Base-by-base conservation (phyloP, 352 stramenopile species). In the Phytophthora hibernalis region DNA sequence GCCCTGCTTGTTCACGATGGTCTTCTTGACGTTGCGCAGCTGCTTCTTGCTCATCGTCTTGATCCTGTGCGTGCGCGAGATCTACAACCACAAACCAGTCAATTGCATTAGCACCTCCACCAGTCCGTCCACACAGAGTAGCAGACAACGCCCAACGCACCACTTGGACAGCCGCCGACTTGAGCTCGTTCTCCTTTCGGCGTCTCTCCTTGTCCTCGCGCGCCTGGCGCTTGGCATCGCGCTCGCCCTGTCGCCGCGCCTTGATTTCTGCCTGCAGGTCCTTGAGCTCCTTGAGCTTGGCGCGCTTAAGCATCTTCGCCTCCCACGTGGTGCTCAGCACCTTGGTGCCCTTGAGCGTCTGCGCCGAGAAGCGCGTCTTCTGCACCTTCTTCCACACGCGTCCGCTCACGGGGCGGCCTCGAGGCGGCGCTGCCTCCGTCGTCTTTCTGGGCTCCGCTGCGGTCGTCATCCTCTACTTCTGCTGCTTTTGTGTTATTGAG, bases 1-100 rank as follows among this genome's bases (percentile, higher is more conserved):
- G 49, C 90, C 90, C 58, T 96, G 87, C 73, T 96, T 96, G 88
- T 96, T 95, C 50, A 97, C 84, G 51, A 94, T 91, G 22, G 90
- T 96, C 85, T 97, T 97, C 74, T 93, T 92, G 66, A 97, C 89
- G 61, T 96, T 93, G 63, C 89, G 89, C 68, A 97, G 71, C 72
- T 97, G 90, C 76, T 97, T 97, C 86, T 97, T 97, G 83, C 88
- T 96, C 90, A 97, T 97, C 18, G 82, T 89, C 85, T 97, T 97
- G 70, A 97, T 74, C 42, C 89, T 78, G 77, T 95, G 80, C 66
- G 88, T 92, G 69, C 89, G 82, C 30, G 84, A 92, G 54, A 97
- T 94, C 84, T 95, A 42, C 15, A 57, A 28, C 1, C 53, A 37
- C 48, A 63, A 43, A 54, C 48, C 13, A 44, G 60, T 33, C 68